These are phyloP conservation scores for Brettanomyces sp. DNA, from an alignment of 805 yeast species.

Conservation along the genomic window DNA sequence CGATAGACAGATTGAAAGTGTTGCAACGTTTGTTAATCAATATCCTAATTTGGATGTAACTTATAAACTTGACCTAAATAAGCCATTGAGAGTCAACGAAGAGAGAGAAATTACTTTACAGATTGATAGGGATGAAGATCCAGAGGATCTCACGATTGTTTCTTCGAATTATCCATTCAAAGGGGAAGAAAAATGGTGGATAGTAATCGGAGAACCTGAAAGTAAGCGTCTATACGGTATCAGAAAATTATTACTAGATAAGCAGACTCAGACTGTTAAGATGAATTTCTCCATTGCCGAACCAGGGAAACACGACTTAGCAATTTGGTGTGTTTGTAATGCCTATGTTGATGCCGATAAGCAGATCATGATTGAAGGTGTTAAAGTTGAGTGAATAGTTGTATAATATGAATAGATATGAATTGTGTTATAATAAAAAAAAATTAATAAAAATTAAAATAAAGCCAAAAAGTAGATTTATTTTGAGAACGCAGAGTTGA, in stretches of 20 bases:
- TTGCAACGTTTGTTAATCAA: constrained; percentile 82
- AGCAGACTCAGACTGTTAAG: constrained; percentile 42
- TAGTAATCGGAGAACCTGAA: constrained; percentile 63
- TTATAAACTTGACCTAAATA: constrained; percentile 36
- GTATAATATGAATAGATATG: too few species aligned
- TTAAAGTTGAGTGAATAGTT: constrained; percentile 16
- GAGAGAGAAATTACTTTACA: constrained; percentile 38
- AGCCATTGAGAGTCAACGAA: constrained; percentile 34
- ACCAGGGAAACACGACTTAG: constrained; percentile 52
- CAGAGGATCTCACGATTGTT: constrained; percentile 49
- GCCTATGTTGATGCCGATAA: constrained; percentile 90
- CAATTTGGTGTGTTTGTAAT: constrained; percentile 84
- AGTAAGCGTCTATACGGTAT: constrained; percentile 61
- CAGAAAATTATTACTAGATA: constrained; percentile 48
- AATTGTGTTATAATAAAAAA: too few species aligned
- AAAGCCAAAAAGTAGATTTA: too few species aligned
- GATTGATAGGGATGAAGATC: constrained; percentile 68
- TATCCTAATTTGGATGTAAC: constrained; percentile 79
- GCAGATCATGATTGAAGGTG: constrained; percentile 51
- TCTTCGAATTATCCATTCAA: constrained; percentile 50
- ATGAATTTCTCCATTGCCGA: constrained; percentile 50
- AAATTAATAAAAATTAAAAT: too few species aligned
- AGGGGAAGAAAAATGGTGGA: constrained; percentile 78
- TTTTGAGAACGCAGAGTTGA: too few species aligned
- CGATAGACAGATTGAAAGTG: constrained; percentile 43